Base-by-base conservation (phyloP, 257 asterid genomes). In the Dorcoceras hygrometricum region DNA sequence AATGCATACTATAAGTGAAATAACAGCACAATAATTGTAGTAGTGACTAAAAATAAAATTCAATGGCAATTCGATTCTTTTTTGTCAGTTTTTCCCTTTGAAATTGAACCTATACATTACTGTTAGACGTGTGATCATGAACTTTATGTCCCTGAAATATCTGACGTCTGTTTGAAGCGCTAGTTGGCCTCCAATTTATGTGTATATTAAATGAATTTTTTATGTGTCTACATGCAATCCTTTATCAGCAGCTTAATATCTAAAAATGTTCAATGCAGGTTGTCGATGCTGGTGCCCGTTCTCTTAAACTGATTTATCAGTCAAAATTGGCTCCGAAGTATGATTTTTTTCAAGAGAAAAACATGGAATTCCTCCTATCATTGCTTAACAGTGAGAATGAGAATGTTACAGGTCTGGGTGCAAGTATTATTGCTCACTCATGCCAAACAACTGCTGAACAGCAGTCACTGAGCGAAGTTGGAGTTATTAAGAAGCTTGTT, bases 291-390 rank as follows among this genome's bases (percentile, higher is more conserved):
- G 84, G 87, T 79, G 97, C 97, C 36, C 97, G 96, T 46, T 80
- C 97, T 67, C 97, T 90, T 51, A 94, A 86, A 78, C 64, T 94
- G 80, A 94, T 94, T 39, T 94, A 88, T 79, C 99, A 90, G 72
- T 94, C 99, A 51, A 88, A 78, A 71, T 59, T 80, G 76, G 91
- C 97, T 65, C 95, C 99, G 23, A 79, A 83, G 75, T 94, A 78
- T 73, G 95, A 94, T 71, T 87, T 89, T 72, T 71, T 86, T 59
- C 81, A 78, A 77, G 86, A 84, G 59, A 74, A 79, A 65, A 94
- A 87, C 81, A 83, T 88, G 72, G 86, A 75, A 69, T 84, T 85
- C 80, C 88, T 90, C 73, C 86, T 82, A 53, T 86, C 89, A 4
- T 75, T 94, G 28, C 76, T 94, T 77, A 83, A 79, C 69, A 86